Conservation (phyloP, 495 filamentous ascomycete species). For the Neurospora cerealis region DNA sequence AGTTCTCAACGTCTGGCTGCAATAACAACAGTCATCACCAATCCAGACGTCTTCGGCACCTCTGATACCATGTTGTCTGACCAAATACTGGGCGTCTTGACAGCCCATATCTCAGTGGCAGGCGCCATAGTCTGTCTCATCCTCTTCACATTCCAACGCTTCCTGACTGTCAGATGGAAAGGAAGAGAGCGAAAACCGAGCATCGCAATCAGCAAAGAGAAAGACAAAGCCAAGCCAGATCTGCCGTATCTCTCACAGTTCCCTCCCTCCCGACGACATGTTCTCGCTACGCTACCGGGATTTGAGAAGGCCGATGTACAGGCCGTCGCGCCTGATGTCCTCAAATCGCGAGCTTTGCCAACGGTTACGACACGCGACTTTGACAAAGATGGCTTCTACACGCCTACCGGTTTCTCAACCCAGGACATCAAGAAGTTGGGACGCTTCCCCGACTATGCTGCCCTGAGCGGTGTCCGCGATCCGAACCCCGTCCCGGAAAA, state of each 20-base stretch:
- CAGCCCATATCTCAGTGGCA: background rate
- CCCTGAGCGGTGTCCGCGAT: slow-evolving; percentile 67
- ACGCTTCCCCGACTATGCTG: slow-evolving; percentile 75
- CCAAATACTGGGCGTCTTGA: background rate
- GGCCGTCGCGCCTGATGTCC: background rate
- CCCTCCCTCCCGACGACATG: slow-evolving; percentile 29
- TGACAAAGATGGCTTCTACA: slow-evolving; percentile 8
- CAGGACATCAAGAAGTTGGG: slow-evolving; percentile 66
- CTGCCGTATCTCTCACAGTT: slow-evolving; percentile 10
- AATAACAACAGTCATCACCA: background rate
- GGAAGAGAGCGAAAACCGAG: background rate
- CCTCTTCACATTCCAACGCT: background rate
- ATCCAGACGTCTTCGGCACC: background rate
- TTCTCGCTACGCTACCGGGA: slow-evolving; percentile 19
- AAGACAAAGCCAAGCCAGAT: background rate
- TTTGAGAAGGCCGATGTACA: slow-evolving; percentile 9
- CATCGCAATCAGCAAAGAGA: background rate
- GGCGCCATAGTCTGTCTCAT: background rate
- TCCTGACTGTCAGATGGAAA: background rate
- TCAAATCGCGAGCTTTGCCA: slow-evolving; percentile 8
- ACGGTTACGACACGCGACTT: slow-evolving; percentile 8
- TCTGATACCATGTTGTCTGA: background rate
- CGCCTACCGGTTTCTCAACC: slow-evolving; percentile 42
- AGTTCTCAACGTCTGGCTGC: no score
- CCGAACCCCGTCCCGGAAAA: slow-evolving; percentile 51